A percentile compares a stretch with the other conserved stretches of the same genome.
phyloP scores from a whole-genome alignment of 2,329 filamentous ascomycete species.

The Talaromyces sp. region DNA sequence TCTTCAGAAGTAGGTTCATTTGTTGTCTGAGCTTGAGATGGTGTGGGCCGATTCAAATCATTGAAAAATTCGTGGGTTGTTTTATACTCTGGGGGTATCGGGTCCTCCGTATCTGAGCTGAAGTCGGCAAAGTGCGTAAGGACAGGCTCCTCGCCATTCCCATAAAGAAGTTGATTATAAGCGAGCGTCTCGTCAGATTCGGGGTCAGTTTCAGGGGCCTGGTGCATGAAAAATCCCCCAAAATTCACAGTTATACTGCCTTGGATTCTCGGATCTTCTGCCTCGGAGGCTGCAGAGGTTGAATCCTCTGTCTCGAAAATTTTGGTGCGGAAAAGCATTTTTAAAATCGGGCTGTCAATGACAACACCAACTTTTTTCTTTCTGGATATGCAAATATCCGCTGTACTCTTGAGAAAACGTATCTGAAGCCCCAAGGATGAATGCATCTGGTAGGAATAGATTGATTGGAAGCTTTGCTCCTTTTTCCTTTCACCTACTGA shows the following conservation, averaged over 20 bases:
- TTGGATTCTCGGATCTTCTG: not conserved
- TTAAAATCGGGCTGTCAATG: not conserved
- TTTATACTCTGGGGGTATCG: not conserved
- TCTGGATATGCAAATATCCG: too few species aligned
- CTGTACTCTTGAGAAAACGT: not conserved
- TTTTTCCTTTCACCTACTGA: not conserved
- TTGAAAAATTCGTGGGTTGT: not conserved
- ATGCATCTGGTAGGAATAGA: too few species aligned
- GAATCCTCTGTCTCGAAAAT: not conserved
- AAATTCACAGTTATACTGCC: too few species aligned
- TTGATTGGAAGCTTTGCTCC: not conserved
- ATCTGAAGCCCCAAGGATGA: not conserved
- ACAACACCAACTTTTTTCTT: not conserved
- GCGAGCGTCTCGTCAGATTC: too few species aligned
- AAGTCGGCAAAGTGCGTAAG: not conserved
- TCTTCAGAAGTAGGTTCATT: not conserved
- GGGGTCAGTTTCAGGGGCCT: too few species aligned
- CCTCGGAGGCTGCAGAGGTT: not conserved
- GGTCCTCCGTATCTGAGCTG: not conserved
- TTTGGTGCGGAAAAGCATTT: not conserved
- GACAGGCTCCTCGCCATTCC: not conserved
- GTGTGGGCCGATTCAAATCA: not conserved
- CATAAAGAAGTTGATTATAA: not conserved
- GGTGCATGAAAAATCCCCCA: too few species aligned
- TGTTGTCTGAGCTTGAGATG: not conserved